A percentile compares a stretch with the other conserved stretches of the same genome.
These are phyloP conservation scores for Pseudozyma flocculosa DNA, from an alignment of 1,284 basidiomycete species.

Conservation along the genomic window DNA sequence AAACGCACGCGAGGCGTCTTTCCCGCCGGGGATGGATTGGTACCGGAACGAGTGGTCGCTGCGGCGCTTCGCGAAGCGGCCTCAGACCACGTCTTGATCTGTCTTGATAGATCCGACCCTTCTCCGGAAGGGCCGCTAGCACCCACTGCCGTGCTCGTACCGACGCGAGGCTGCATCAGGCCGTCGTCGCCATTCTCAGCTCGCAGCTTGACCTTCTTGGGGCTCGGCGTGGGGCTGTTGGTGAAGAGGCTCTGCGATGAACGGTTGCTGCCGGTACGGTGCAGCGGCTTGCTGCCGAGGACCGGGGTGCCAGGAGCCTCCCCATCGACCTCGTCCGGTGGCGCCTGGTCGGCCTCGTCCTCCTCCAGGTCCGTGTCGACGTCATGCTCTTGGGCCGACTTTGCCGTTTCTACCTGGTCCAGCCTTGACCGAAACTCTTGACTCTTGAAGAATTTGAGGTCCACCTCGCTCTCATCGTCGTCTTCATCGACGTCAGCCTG, in stretches of 20 bases:
- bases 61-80: no score
- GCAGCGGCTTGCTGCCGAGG: constrained; percentile 8
- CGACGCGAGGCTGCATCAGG: no score
- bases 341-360: constrained; percentile 18
- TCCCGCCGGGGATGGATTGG: no score
- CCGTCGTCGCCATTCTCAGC: constrained; percentile 2
- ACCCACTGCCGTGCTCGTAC: no score
- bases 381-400: constrained; percentile 45
- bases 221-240: constrained; percentile 18
- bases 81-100: no score
- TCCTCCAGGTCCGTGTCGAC: constrained; percentile 8
- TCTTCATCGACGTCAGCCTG: constrained; percentile 5
- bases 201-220: constrained; percentile 13
- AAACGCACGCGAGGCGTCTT: not conserved
- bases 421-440: constrained; percentile 38
- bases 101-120: no score
- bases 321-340: constrained; percentile 12
- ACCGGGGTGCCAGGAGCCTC: not conserved
- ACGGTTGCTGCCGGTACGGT: constrained; percentile 15
- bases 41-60: no score
- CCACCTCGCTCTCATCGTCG: constrained; percentile 39
- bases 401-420: not conserved
- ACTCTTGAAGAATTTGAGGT: constrained; percentile 54
- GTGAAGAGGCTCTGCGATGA: constrained; percentile 14
- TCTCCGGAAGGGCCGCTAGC: no score